These are phyloP conservation scores for Dactylis glomerata DNA, from an alignment of 176 grass and related monocot genomes.

Conservation along the genomic window DNA sequence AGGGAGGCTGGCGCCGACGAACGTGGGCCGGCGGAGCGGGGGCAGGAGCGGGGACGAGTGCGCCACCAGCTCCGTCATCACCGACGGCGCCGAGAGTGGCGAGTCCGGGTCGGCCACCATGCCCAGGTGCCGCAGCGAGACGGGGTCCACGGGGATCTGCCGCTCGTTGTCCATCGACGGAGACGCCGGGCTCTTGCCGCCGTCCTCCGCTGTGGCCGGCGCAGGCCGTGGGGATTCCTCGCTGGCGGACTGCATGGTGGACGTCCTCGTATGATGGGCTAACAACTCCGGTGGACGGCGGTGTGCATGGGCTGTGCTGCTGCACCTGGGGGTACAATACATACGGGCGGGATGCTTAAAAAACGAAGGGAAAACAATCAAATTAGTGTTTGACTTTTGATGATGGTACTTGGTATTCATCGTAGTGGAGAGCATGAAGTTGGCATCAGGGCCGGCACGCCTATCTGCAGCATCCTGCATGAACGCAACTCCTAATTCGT, in stretches of 20 bases:
- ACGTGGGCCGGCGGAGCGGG: conserved; percentile 47
- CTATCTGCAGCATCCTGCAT: conserved; percentile 34
- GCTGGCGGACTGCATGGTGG: conserved; percentile 25
- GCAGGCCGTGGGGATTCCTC: neutral
- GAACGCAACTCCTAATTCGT: conserved; percentile 6
- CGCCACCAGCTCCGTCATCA: conserved; percentile 55
- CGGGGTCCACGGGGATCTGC: conserved; percentile 68
- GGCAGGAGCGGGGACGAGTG: conserved; percentile 49
- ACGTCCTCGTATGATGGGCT: neutral
- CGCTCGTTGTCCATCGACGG: conserved; percentile 54
- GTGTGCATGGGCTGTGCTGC: neutral
- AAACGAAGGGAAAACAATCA: neutral
- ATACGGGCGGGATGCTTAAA: conserved; percentile 17
- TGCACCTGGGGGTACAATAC: neutral
- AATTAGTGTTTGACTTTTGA: conserved; percentile 33
- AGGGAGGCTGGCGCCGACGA: conserved; percentile 66
- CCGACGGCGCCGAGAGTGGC: conserved; percentile 54
- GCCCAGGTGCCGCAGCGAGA: conserved; percentile 58
- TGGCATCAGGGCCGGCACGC: neutral
- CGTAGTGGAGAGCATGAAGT: conserved; percentile 51
- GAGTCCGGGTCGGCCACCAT: conserved; percentile 53
- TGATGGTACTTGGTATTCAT: neutral
- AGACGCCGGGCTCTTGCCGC: conserved; percentile 25
- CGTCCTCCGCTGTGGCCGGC: neutral
- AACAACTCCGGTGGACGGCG: neutral